Percentiles rank a stretch among this genome's conserved stretches.
Conservation (phyloP, 78 protist genomes). For the Dictyostelium firmibasis region DNA sequence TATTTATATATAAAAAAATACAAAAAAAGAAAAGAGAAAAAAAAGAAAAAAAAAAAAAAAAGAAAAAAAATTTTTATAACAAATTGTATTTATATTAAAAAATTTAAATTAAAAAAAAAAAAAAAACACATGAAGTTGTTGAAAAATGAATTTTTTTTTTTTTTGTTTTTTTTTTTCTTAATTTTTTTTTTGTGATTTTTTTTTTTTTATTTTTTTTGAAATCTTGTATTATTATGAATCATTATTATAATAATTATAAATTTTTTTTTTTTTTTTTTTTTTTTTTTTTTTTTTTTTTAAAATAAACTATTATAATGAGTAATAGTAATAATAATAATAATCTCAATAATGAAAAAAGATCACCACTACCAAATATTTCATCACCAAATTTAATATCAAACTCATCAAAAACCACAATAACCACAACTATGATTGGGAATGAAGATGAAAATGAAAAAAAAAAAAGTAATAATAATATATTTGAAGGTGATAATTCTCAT, state of each 20-base stretch:
- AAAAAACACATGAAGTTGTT: too few relatives aligned
- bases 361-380: neutral
- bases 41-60: neutral
- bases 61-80: too few relatives aligned
- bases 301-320: neutral
- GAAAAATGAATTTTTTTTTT: too few relatives aligned
- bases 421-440: too few relatives aligned
- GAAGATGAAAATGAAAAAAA: neutral
- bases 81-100: too few relatives aligned
- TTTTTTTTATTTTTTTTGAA: too few relatives aligned
- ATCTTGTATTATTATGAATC: too few relatives aligned
- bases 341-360: neutral
- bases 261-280: neutral
- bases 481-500: constrained; percentile 19
- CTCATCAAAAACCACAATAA: neutral
- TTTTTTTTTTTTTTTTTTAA: neutral
- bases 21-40: neutral
- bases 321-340: neutral
- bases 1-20: neutral
- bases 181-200: too few relatives aligned
- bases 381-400: neutral
- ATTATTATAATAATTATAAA: neutral
- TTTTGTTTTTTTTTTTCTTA: too few relatives aligned
- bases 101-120: too few relatives aligned
- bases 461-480: neutral